A percentile compares a stretch with the other conserved stretches of the same genome.
Evolutionary conservation across 176 grass and related monocot species (phyloP).

Genomic region (Musa acuminata): DNA sequence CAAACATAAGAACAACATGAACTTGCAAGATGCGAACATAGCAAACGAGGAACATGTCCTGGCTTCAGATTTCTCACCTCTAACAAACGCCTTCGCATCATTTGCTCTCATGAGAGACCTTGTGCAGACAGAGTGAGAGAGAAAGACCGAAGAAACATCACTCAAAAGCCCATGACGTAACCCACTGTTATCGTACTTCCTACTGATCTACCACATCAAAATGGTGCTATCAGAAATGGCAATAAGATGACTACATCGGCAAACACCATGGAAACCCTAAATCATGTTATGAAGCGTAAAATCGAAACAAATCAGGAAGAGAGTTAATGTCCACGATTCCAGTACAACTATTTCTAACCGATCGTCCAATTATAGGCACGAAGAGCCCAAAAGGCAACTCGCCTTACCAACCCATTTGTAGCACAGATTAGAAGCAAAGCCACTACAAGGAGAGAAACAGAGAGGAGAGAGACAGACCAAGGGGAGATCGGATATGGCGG

Average conservation of each 20-base stretch:
- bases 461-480: constrained; percentile 30
- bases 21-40: not conserved
- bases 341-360: too few relatives aligned
- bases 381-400: too few relatives aligned
- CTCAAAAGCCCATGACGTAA: constrained; percentile 47
- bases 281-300: too few relatives aligned
- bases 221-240: constrained; percentile 4
- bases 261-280: too few relatives aligned
- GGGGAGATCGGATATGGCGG: constrained; percentile 46
- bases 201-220: constrained; percentile 34
- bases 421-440: not conserved
- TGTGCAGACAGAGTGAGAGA: constrained; percentile 52
- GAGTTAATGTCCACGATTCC: too few relatives aligned
- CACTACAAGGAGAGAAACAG: not conserved
- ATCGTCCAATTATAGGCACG: too few relatives aligned
- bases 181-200: constrained; percentile 46
- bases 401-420: too few relatives aligned
- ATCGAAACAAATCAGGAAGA: too few relatives aligned
- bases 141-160: constrained; percentile 56
- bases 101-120: constrained; percentile 68
- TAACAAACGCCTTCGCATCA: constrained; percentile 51
- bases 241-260: not conserved
- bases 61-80: constrained; percentile 29
- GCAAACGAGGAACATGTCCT: not conserved
- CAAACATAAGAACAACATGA: constrained; percentile 1